Percentiles rank a stretch among this genome's conserved stretches.
phyloP scores from a whole-genome alignment of 1,284 basidiomycete species.

The Agroathelia rolfsii region DNA sequence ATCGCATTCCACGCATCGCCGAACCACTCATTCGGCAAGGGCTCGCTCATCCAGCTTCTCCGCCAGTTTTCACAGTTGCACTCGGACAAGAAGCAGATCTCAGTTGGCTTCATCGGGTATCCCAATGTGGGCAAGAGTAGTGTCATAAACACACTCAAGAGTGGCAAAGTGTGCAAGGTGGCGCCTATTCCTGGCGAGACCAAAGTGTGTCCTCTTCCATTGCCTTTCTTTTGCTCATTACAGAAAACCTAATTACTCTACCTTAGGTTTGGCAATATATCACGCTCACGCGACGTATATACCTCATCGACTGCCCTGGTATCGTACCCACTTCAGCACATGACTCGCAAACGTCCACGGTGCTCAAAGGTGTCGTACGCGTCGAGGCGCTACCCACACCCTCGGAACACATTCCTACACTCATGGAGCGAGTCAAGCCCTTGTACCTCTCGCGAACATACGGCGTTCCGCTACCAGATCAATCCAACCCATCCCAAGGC shows the following conservation, averaged over 20 bases:
- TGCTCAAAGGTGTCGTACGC: conserved; percentile 94
- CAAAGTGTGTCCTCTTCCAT: conserved; percentile 45
- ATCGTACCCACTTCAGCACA: conserved; percentile 91
- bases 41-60: conserved; percentile 92
- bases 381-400: conserved; percentile 93
- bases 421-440: conserved; percentile 86
- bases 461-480: conserved; percentile 57
- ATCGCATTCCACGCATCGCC: conserved; percentile 98
- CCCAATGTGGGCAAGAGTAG: conserved; percentile 97
- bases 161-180: conserved; percentile 94
- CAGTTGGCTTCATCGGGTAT: conserved; percentile 96
- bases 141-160: conserved; percentile 98
- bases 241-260: conserved; percentile 7
- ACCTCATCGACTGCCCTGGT: conserved; percentile 98
- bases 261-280: conserved; percentile 97
- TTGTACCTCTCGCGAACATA: conserved; percentile 92
- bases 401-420: conserved; percentile 84
- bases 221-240: conserved; percentile 3
- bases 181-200: conserved; percentile 98
- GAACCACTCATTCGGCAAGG: conserved; percentile 98
- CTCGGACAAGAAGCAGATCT: conserved; percentile 99
- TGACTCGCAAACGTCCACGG: conserved; percentile 88
- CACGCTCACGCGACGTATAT: conserved; percentile 90
- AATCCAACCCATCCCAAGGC: conserved; percentile 34
- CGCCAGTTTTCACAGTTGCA: conserved; percentile 96